Evolutionary conservation across 192 early-diverging fungal genomes (phyloP).

Genomic region (Paraglomus brasilianum): DNA sequence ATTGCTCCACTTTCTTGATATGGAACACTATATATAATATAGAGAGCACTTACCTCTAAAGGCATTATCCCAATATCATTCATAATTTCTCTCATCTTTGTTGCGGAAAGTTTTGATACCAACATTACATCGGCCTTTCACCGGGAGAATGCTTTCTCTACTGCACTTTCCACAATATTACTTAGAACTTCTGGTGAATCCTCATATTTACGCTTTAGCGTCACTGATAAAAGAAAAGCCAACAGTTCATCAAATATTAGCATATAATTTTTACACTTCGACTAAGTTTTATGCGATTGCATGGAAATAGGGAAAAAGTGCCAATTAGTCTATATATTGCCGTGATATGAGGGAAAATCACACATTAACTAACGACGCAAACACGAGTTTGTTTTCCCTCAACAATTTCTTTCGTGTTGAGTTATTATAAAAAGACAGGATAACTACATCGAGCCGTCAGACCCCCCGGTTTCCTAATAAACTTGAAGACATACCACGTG

Average conservation of each 20-base stretch:
- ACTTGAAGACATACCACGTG: constrained; percentile 11
- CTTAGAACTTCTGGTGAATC: constrained; percentile 1
- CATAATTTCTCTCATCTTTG: background rate
- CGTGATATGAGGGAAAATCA: no score
- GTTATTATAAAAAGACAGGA: no score
- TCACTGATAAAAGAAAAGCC: constrained; percentile 13
- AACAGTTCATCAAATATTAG: background rate
- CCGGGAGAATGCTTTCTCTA: background rate
- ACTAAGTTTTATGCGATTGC: no score
- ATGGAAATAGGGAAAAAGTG: no score
- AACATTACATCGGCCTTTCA: background rate
- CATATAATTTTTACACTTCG: no score
- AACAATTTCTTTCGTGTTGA: no score
- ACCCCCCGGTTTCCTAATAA: background rate
- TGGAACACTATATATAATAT: background rate
- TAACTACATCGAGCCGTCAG: background rate
- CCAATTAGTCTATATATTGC: no score
- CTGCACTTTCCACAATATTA: background rate
- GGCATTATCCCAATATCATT: background rate
- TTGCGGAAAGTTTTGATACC: background rate
- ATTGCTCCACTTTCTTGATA: no score
- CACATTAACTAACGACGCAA: no score
- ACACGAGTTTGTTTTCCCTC: no score
- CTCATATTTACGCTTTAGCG: constrained; percentile 26
- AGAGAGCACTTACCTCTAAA: background rate